These are phyloP conservation scores for Leishmania lainsoni DNA, from an alignment of 208 protist genomes.

Conservation along the genomic window DNA sequence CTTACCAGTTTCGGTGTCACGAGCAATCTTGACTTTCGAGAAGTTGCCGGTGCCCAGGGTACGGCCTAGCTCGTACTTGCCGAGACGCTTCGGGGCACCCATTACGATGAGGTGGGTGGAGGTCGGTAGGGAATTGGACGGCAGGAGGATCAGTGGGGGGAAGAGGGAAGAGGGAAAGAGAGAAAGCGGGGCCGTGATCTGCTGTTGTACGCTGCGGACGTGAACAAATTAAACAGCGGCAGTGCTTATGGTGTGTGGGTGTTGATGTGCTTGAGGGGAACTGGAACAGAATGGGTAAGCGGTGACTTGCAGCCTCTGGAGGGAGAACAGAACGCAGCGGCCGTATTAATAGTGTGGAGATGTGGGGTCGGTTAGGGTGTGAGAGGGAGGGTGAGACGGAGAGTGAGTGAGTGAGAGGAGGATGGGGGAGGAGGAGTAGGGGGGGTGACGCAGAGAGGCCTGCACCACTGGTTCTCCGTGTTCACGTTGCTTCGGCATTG, in stretches of 20 bases:
- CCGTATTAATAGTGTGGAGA: background rate
- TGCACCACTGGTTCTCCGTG: background rate
- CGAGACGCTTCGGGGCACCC: slow-evolving; percentile 67
- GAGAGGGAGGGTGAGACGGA: too few species aligned
- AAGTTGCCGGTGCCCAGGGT: slow-evolving; percentile 90
- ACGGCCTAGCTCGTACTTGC: slow-evolving; percentile 88
- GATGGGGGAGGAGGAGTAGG: background rate
- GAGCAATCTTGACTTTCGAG: slow-evolving; percentile 82
- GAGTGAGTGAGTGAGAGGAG: background rate
- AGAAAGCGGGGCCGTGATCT: background rate
- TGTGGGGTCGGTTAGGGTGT: background rate
- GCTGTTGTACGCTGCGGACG: background rate
- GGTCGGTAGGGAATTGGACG: background rate
- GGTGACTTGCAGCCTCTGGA: background rate
- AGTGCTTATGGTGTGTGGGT: background rate
- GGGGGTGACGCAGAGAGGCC: background rate
- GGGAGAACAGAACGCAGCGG: background rate
- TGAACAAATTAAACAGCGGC: background rate
- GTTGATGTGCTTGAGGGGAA: background rate
- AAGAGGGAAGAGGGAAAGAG: background rate
- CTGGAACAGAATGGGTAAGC: background rate
- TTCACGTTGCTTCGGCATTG: too few species aligned
- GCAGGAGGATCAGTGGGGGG: background rate
- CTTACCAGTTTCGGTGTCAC: slow-evolving; percentile 70
- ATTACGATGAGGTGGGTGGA: slow-evolving; percentile 22